Conservation (phyloP, 495 filamentous ascomycete genomes). For the Rostrohypoxylon terebratum region DNA sequence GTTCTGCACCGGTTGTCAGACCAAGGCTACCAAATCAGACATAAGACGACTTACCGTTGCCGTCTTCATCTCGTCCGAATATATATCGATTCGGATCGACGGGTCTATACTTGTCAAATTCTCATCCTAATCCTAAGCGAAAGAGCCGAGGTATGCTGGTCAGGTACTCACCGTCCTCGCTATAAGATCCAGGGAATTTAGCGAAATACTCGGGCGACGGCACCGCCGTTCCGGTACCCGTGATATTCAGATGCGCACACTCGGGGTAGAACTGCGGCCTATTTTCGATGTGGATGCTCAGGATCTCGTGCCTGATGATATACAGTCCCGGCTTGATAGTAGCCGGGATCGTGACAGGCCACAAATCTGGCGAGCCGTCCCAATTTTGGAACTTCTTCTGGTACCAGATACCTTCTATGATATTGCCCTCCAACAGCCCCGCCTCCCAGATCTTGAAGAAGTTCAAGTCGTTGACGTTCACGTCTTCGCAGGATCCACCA, state of each 20-base stretch:
- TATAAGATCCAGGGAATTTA: constrained; percentile 64
- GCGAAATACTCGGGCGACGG: constrained; percentile 57
- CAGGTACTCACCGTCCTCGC: constrained; percentile 57
- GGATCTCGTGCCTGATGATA: constrained; percentile 66
- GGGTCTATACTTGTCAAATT: constrained; percentile 55
- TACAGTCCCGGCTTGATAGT: constrained; percentile 63
- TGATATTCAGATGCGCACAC: constrained; percentile 65
- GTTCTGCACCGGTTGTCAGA: constrained; percentile 49
- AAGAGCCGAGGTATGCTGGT: too few relatives aligned
- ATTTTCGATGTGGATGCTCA: constrained; percentile 64
- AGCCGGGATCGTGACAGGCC: constrained; percentile 62
- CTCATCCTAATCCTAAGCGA: too few relatives aligned
- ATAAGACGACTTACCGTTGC: constrained; percentile 44
- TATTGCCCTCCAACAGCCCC: constrained; percentile 58
- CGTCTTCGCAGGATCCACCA: constrained; percentile 53
- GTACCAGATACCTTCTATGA: constrained; percentile 66
- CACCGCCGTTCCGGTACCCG: constrained; percentile 55
- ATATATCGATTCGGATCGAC: constrained; percentile 65
- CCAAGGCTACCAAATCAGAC: background rate
- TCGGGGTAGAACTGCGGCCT: constrained; percentile 68
- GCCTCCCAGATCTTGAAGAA: constrained; percentile 68
- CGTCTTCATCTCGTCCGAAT: constrained; percentile 51
- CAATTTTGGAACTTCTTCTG: constrained; percentile 63
- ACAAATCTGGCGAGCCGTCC: constrained; percentile 57
- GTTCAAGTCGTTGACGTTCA: constrained; percentile 53